Percentiles rank a stretch among this genome's conserved stretches.
Evolutionary conservation across 192 early-diverging fungal species (phyloP).

Genomic region (Chytriomyces sp.): DNA sequence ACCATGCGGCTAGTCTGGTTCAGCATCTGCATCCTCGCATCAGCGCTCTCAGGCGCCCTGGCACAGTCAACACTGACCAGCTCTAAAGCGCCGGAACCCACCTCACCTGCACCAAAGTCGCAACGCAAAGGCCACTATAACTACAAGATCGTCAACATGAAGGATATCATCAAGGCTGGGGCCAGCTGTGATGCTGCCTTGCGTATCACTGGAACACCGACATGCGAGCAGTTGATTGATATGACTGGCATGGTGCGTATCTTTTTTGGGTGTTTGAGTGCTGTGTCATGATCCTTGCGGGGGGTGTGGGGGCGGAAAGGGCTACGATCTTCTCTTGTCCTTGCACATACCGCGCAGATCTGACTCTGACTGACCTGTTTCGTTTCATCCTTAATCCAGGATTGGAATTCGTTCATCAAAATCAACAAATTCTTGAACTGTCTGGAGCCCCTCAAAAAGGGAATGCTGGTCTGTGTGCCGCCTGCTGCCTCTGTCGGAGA

Average conservation of each 20-base stretch:
- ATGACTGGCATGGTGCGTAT: not conserved
- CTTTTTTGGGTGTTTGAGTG: too few relatives aligned
- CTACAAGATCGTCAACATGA: constrained; percentile 9
- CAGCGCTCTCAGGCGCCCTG: not conserved
- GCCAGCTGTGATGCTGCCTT: not conserved
- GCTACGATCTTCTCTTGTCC: not conserved
- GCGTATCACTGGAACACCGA: constrained; percentile 12
- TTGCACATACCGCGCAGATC: too few relatives aligned
- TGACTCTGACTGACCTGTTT: too few relatives aligned
- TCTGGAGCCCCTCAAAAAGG: not conserved
- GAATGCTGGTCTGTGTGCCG: not conserved
- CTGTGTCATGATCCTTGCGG: too few relatives aligned
- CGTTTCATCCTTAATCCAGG: not conserved
- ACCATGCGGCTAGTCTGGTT: not conserved
- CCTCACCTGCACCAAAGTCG: not conserved
- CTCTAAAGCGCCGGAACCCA: not conserved
- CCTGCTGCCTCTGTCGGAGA: not conserved
- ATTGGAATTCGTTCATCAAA: not conserved
- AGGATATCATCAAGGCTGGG: not conserved
- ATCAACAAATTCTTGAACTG: not conserved
- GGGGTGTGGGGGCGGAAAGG: too few relatives aligned
- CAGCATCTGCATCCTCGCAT: not conserved
- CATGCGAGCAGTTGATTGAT: constrained; percentile 16
- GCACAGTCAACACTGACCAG: not conserved
- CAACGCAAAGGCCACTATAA: constrained; percentile 1